Percentiles rank a stretch among this genome's conserved stretches.
phyloP scores from a whole-genome alignment of 148 eudicot genomes.

The Silene conica region DNA sequence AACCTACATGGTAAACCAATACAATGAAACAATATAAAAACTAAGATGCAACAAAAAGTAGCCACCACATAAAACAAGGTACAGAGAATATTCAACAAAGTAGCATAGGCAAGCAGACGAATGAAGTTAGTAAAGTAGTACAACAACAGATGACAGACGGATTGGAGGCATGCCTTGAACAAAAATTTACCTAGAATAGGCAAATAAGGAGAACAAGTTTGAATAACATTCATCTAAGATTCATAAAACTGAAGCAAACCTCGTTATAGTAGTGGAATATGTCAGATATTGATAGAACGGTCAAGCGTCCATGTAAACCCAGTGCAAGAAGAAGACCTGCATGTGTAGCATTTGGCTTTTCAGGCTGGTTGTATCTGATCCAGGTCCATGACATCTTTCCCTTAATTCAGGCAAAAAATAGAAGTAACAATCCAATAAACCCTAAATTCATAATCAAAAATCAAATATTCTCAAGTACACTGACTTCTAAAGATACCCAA shows the following conservation, averaged over 20 bases:
- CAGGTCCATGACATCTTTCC: constrained; percentile 95
- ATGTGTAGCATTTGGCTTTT: constrained; percentile 76
- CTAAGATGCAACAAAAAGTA: neutral
- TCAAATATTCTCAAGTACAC: neutral
- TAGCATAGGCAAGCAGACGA: neutral
- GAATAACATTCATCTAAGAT: neutral
- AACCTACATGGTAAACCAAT: constrained; percentile 49
- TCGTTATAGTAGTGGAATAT: constrained; percentile 72
- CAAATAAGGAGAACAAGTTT: neutral
- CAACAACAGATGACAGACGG: neutral
- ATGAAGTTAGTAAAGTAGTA: neutral
- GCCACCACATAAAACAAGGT: neutral
- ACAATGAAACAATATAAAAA: constrained; percentile 6
- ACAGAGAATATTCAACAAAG: neutral
- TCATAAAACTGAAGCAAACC: constrained; percentile 32
- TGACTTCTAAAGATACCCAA: neutral
- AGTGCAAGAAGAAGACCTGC: constrained; percentile 95
- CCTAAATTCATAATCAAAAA: neutral
- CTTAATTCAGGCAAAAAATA: constrained; percentile 35
- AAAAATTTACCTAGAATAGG: neutral
- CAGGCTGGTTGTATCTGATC: constrained; percentile 91
- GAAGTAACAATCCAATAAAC: neutral
- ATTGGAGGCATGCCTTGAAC: too few relatives aligned
- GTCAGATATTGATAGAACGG: constrained; percentile 73
- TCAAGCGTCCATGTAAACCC: constrained; percentile 88